phyloP scores from a whole-genome alignment of 352 stramenopile species.

The Globisporangium perplexum region DNA sequence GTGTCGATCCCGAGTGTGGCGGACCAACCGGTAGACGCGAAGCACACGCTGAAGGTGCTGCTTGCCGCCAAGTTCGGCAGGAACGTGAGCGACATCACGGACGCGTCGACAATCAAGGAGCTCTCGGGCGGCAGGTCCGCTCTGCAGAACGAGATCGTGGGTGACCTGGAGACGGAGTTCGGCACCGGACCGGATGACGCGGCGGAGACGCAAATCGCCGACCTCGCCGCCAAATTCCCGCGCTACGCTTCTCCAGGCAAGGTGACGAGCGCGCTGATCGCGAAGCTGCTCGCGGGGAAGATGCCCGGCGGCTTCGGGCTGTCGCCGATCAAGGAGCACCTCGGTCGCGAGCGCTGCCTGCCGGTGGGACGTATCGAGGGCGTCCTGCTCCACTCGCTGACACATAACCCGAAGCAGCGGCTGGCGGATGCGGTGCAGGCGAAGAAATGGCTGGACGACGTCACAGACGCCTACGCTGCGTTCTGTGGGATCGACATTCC shows the following conservation, averaged over 20 bases:
- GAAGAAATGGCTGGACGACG: slow-evolving; percentile 74
- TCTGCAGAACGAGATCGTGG: slow-evolving; percentile 87
- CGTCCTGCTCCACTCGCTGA: slow-evolving; percentile 68
- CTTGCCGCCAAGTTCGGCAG: slow-evolving; percentile 75
- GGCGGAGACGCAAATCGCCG: slow-evolving; percentile 64
- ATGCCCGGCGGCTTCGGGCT: slow-evolving; percentile 82
- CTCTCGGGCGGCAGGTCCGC: slow-evolving; percentile 75
- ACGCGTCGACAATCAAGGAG: slow-evolving; percentile 71
- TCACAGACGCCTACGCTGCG: slow-evolving; percentile 75
- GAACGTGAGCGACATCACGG: slow-evolving; percentile 53
- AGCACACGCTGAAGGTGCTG: slow-evolving; percentile 73
- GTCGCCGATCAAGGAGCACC: slow-evolving; percentile 64
- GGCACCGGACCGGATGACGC: slow-evolving; percentile 64
- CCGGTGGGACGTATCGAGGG: slow-evolving; percentile 67
- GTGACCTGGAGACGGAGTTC: slow-evolving; percentile 86
- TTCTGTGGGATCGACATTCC: slow-evolving; percentile 55
- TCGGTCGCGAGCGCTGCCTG: slow-evolving; percentile 68
- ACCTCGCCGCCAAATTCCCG: slow-evolving; percentile 64
- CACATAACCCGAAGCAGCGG: slow-evolving; percentile 66
- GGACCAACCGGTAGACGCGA: slow-evolving; percentile 60
- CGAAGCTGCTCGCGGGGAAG: slow-evolving; percentile 76
- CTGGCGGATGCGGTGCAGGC: slow-evolving; percentile 54
- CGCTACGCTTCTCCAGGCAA: slow-evolving; percentile 72
- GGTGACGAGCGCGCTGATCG: slow-evolving; percentile 63
- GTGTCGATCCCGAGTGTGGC: slow-evolving; percentile 42